These are phyloP conservation scores for Groenewaldozyma sp. DNA, from an alignment of 1,139 yeast species.

Conservation along the genomic window DNA sequence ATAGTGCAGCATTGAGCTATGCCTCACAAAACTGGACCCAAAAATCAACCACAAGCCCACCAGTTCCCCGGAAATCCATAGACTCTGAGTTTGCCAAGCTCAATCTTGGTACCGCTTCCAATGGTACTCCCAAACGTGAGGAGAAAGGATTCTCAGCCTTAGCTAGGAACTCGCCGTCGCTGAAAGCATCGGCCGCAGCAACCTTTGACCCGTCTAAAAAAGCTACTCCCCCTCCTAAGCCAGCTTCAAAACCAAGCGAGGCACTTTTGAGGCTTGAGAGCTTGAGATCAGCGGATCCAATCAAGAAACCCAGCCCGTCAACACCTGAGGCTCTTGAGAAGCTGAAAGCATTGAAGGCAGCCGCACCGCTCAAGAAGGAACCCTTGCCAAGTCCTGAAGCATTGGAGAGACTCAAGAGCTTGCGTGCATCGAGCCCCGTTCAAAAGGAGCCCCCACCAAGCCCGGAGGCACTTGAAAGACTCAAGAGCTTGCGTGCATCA, in stretches of 20 bases:
- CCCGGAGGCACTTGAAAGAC: slow-evolving; percentile 16
- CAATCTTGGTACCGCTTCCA: too few species aligned
- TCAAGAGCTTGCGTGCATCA: slow-evolving; percentile 17
- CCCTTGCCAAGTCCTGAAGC: slow-evolving; percentile 10
- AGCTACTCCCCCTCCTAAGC: slow-evolving; percentile 1
- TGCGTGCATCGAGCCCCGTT: slow-evolving; percentile 16
- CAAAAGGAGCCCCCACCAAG: slow-evolving; percentile 3
- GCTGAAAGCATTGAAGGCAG: slow-evolving; percentile 17
- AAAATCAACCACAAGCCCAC: too few species aligned
- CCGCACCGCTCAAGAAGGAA: slow-evolving; percentile 10
- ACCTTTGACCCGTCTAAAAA: background rate
- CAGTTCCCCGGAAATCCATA: too few species aligned
- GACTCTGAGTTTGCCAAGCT: too few species aligned
- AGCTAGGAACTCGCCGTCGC: too few species aligned
- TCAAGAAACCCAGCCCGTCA: slow-evolving; percentile 2
- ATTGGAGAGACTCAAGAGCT: slow-evolving; percentile 15
- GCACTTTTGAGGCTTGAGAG: slow-evolving; percentile 18
- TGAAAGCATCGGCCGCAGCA: background rate
- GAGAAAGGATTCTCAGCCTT: too few species aligned
- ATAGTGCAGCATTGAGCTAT: too few species aligned
- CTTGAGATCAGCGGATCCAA: slow-evolving; percentile 16
- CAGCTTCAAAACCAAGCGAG: slow-evolving; percentile 7
- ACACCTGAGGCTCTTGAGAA: slow-evolving; percentile 16
- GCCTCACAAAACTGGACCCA: too few species aligned
- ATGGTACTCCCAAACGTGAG: too few species aligned